Evolutionary conservation across 2,329 filamentous ascomycete species (phyloP).

Genomic region (Pseudogymnoascus sp.): DNA sequence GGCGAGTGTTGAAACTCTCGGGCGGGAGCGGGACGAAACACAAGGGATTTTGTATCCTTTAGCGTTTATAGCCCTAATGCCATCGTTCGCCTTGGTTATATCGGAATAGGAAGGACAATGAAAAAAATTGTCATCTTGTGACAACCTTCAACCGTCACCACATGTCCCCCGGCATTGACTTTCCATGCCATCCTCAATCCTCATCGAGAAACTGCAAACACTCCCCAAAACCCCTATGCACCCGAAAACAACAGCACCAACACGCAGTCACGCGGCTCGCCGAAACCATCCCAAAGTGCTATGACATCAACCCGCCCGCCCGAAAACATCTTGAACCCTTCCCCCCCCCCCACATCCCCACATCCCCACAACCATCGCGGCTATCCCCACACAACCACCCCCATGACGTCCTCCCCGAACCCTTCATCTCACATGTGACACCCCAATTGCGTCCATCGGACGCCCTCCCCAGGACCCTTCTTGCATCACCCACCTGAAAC

Average conservation of each 20-base stretch:
- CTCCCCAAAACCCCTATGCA: neutral
- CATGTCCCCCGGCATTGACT: neutral
- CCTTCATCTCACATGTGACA: constrained; percentile 1
- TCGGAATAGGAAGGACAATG: neutral
- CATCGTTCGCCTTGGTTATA: neutral
- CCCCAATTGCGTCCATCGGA: neutral
- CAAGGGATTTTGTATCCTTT: neutral
- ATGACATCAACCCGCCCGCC: constrained; percentile 1
- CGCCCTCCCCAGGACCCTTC: neutral
- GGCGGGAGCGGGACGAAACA: neutral
- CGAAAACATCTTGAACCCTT: neutral
- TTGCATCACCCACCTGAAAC: neutral
- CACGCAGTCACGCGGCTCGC: neutral
- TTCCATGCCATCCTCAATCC: neutral
- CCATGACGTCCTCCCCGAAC: neutral
- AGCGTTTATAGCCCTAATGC: neutral
- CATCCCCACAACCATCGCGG: neutral
- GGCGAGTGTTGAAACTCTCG: neutral
- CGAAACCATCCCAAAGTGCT: neutral
- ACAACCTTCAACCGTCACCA: neutral
- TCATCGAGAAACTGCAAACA: neutral
- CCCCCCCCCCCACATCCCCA: neutral
- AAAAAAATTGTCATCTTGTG: neutral
- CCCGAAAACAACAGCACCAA: neutral
- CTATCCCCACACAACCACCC: neutral